These are phyloP conservation scores for Hygrophoropsis aurantiaca DNA, from an alignment of 768 basidiomycete genomes.

Conservation along the genomic window DNA sequence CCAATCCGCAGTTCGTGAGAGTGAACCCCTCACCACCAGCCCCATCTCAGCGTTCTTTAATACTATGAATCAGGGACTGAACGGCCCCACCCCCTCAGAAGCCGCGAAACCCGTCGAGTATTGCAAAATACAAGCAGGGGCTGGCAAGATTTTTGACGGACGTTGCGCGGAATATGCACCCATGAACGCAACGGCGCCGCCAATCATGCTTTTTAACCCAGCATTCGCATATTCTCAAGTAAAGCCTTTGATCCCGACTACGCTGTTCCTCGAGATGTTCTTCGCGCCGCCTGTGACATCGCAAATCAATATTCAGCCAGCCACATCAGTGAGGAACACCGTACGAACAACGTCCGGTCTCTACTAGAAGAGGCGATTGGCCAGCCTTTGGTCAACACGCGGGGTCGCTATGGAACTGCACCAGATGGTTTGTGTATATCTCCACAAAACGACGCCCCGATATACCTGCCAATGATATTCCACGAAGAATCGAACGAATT, in stretches of 20 bases:
- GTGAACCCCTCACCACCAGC: no score
- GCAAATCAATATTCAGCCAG: constrained; percentile 14
- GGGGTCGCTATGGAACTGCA: neutral
- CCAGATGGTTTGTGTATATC: constrained; percentile 1
- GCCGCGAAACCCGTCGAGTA: constrained; percentile 11
- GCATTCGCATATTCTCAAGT: constrained; percentile 25
- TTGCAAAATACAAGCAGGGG: neutral
- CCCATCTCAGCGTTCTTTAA: no score
- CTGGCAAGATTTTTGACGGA: constrained; percentile 11
- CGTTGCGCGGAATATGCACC: neutral
- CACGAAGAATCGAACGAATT: constrained; percentile 23
- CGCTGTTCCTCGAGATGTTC: constrained; percentile 5
- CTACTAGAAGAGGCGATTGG: constrained; percentile 2
- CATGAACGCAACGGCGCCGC: constrained; percentile 13
- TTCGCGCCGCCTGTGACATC: constrained; percentile 9
- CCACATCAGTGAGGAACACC: neutral
- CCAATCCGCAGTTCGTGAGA: no score
- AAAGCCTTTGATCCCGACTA: constrained; percentile 13
- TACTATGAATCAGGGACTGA: no score
- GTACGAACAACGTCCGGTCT: neutral
- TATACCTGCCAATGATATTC: constrained; percentile 15
- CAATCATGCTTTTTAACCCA: constrained; percentile 26
- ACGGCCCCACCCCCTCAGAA: constrained; percentile 7
- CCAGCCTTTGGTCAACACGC: neutral
- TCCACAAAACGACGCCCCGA: neutral